These are phyloP conservation scores for Lachancea quebecensis DNA, from an alignment of 805 yeast genomes.

Conservation along the genomic window DNA sequence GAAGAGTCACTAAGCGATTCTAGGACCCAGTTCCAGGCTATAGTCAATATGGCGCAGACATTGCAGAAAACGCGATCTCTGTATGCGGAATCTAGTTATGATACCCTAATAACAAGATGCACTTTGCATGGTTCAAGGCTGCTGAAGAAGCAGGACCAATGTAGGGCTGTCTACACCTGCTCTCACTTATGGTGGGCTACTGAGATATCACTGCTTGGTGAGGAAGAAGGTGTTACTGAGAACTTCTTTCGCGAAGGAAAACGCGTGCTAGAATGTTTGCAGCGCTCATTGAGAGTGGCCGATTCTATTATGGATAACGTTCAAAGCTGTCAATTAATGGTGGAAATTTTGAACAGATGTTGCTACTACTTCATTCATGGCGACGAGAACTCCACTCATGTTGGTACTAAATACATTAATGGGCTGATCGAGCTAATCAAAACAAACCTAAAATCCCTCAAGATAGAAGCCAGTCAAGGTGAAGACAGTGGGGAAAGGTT, in stretches of 20 bases:
- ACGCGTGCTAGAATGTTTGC: conserved; percentile 84
- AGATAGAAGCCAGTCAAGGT: conserved; percentile 33
- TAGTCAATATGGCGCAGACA: conserved; percentile 43
- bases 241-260: conserved; percentile 46
- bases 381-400: conserved; percentile 41
- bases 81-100: conserved; percentile 53
- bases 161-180: conserved; percentile 77
- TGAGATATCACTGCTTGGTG: conserved; percentile 44
- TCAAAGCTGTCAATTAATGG: conserved; percentile 67
- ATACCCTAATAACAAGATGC: conserved; percentile 72
- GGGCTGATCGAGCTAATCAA: conserved; percentile 79
- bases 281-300: conserved; percentile 80
- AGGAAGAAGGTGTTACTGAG: conserved; percentile 38
- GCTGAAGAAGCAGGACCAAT: conserved; percentile 88
- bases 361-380: conserved; percentile 82
- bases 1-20: conserved; percentile 58
- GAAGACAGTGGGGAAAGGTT: conserved; percentile 4
- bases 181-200: conserved; percentile 94
- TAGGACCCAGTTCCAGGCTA: conserved; percentile 45
- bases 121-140: conserved; percentile 84
- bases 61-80: conserved; percentile 47
- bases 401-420: conserved; percentile 70
- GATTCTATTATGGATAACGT: conserved; percentile 82
- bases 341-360: conserved; percentile 83
- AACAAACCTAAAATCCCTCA: conserved; percentile 41